Base-by-base conservation (phyloP, 345 rosid genomes). In the Psidium guajava region DNA sequence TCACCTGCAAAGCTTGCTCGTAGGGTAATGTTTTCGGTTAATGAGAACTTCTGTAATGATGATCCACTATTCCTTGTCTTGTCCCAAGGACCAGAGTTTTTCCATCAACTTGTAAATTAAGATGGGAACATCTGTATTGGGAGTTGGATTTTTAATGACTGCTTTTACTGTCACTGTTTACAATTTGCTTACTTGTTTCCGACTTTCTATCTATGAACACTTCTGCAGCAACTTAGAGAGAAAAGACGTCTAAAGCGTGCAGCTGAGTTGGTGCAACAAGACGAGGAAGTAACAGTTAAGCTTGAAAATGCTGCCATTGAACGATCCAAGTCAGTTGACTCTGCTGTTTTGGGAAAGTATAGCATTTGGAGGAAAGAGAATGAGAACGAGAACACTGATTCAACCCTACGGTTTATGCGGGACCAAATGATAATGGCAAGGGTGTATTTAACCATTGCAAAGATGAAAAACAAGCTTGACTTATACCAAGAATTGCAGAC, bases 361-460 rank as follows among this genome's bases (percentile, higher is more conserved):
- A 98, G 91, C 90, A 91, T 96, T 86, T 98, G 99, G 99, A 93
- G 99, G 89, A 94, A 88, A 89, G 99, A 98, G 86, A 93, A 90
- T 61, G 99, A 96, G 89, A 98, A 92, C 52, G 99, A 95, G 86
- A 96, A 96, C 83, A 64, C 95, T 50, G 99, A 98, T 91, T 92
- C 95, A 85, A 94, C 98, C 12, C 92, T 96, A 24, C 95, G 98
- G 88, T 89, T 98, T 91, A 94, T 98, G 90, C 88, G 98, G 74
- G 99, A 98, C 89, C 99, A 98, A 90, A 92, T 94, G 86, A 95
- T 98, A 89, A 95, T 98, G 99, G 97, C 98, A 85, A 95, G 92
- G 90, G 99, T 95, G 86, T 98, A 95, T 86, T 54, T 89, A 82
- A 89, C 96, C 82, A 91, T 98, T 85, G 99, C 99, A 54, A 95